Base-by-base conservation (phyloP, 2,329 filamentous ascomycete species). In the Apiospora sp. region DNA sequence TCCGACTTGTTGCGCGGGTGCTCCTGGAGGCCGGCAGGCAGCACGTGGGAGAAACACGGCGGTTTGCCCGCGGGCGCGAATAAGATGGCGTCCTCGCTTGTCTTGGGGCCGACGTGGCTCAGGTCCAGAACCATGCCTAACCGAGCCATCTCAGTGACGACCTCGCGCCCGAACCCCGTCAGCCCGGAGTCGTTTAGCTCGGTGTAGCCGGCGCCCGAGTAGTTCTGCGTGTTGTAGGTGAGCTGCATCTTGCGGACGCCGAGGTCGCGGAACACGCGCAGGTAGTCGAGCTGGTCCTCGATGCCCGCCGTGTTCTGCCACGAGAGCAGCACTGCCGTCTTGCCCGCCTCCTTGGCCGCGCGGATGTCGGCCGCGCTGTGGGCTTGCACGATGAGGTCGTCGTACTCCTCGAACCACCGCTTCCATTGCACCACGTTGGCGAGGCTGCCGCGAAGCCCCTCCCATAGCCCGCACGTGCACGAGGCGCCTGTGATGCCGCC, bases 191-290 rank as follows among this genome's bases (percentile, higher is more conserved):
- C 82, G 24, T 78, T 77, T 3, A 80, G 71, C 74, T 84, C 22
- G 46, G 82, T 83, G 74, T 84, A 84, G 0, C 83, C 82, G 1
- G 81, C 80, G 10, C 82, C 82, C 10, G 80, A 81, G 77, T 84
- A 84, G 74, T 84, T 84, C 67, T 84, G 82, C 7, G 82, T 83
- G 71, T 84, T 84, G 78, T 83, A 84, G 1, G 82, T 84, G 67
- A 84, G 77, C 74, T 84, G 82, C 83, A 84, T 84, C 74, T 84
- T 83, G 22, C 80, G 78, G 12, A 84, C 82, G 43, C 82, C 83
- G 22, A 84, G 75, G 70, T 84, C 82, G 22, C 81, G 78, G 75
- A 84, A 84, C 0, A 84, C 81, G 4, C 82, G 77, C 8, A 83
- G 74, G 71, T 83, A 84, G 58, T 81, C 78, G 41, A 84, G 77